These are phyloP conservation scores for Boletus rubescentipes DNA, from an alignment of 768 basidiomycete species.

Conservation along the genomic window DNA sequence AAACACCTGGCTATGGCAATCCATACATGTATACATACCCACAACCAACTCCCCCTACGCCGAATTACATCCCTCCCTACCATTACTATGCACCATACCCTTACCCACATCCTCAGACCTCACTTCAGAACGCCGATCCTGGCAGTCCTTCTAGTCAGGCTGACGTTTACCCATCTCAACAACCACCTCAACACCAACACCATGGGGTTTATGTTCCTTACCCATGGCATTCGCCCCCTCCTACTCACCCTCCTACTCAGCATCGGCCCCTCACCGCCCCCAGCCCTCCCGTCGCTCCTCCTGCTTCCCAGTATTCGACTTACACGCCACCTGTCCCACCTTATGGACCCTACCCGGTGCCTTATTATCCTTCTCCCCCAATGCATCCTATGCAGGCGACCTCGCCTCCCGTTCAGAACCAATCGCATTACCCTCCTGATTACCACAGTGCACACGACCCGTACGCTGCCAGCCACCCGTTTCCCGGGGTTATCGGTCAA, in stretches of 20 bases:
- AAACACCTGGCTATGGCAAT: constrained; percentile 30
- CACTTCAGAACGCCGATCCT: constrained; percentile 40
- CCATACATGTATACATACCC: constrained; percentile 43
- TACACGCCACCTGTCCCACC: constrained; percentile 34
- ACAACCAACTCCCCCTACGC: constrained; percentile 35
- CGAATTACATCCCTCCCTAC: constrained; percentile 41
- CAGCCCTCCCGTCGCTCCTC: constrained; percentile 31
- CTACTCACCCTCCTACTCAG: constrained; percentile 42
- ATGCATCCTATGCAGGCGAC: constrained; percentile 28
- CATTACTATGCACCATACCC: constrained; percentile 48
- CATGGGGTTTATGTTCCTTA: constrained; percentile 32
- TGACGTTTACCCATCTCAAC: constrained; percentile 35
- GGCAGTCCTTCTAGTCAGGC: constrained; percentile 23
- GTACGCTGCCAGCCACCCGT: constrained; percentile 23
- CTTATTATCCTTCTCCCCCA: constrained; percentile 32
- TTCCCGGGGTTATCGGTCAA: constrained; percentile 33
- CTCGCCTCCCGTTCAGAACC: constrained; percentile 27
- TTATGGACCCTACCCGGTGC: constrained; percentile 37
- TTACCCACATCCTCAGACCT: constrained; percentile 48
- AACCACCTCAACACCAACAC: constrained; percentile 34
- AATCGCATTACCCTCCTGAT: constrained; percentile 28
- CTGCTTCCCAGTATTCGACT: constrained; percentile 31
- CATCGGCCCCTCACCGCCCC: constrained; percentile 36
- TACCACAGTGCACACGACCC: constrained; percentile 29
- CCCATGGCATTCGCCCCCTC: constrained; percentile 35